Evolutionary conservation across 129 eudicot species (phyloP).

Genomic region (Heracleum sosnowskyi): DNA sequence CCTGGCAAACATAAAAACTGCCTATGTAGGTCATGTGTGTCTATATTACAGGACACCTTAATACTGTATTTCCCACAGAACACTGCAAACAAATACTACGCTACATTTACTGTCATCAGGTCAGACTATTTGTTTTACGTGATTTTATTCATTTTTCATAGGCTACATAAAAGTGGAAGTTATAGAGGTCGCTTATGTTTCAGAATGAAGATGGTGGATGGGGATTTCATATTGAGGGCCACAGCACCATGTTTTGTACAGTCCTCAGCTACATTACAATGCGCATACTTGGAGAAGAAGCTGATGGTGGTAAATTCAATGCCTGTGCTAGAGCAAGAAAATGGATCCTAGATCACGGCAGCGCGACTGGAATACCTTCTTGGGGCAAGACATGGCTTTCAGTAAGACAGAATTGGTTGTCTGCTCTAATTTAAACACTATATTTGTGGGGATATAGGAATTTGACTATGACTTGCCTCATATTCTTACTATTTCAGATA

Average conservation of each 20-base stretch:
- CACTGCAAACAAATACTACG: conserved; percentile 74
- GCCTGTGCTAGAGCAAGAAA: conserved; percentile 23
- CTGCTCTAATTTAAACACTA: background rate
- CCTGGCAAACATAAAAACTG: background rate
- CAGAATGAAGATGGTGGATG: conserved; percentile 10
- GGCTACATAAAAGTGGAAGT: background rate
- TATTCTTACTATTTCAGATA: background rate
- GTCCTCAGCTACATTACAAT: conserved; percentile 19
- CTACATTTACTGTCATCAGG: conserved; percentile 76
- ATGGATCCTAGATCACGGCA: conserved; percentile 29
- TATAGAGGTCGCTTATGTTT: background rate
- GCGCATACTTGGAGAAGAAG: conserved; percentile 23
- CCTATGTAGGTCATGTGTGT: conserved; percentile 46
- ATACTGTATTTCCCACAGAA: conserved; percentile 46
- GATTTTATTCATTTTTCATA: background rate
- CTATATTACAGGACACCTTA: conserved; percentile 73
- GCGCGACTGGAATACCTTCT: conserved; percentile 20
- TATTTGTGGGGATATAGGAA: background rate
- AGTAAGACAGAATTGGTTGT: conserved; percentile 2
- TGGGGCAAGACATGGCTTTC: conserved; percentile 35
- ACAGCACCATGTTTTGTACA: conserved; percentile 17
- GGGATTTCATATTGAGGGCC: background rate
- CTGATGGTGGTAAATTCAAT: conserved; percentile 14
- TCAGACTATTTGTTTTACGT: background rate
- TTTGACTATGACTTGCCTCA: background rate